These are phyloP conservation scores for Trichosporon coremiiforme DNA, from an alignment of 1,284 basidiomycete genomes.

Conservation along the genomic window DNA sequence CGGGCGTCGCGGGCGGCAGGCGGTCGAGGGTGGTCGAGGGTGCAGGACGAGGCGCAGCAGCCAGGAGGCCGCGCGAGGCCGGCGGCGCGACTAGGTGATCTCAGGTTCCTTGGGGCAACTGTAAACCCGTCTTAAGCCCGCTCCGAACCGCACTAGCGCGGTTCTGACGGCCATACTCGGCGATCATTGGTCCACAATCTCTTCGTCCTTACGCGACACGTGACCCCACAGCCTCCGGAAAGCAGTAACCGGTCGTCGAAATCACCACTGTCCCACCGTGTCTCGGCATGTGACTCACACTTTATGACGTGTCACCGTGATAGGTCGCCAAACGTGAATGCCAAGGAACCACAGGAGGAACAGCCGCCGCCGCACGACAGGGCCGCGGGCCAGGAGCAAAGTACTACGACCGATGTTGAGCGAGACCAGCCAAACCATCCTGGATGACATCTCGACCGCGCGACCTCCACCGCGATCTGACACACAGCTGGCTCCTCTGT, in stretches of 20 bases:
- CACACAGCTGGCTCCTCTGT: neutral
- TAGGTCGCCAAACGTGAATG: conserved; percentile 10
- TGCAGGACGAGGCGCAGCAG: neutral
- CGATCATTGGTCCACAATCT: conserved; percentile 15
- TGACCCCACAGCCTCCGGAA: neutral
- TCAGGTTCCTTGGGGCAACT: conserved; percentile 18
- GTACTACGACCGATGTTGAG: neutral
- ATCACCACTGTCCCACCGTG: conserved; percentile 3
- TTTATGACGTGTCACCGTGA: conserved; percentile 10
- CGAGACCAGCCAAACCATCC: neutral
- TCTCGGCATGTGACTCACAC: conserved; percentile 13
- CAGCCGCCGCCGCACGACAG: neutral
- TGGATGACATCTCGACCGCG: neutral
- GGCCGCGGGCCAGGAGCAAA: neutral
- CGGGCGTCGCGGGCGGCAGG: neutral
- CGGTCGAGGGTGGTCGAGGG: too few relatives aligned
- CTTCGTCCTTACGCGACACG: neutral
- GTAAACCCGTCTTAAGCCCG: conserved; percentile 13
- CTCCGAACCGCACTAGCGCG: conserved; percentile 16
- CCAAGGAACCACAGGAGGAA: neutral
- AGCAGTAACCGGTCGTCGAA: conserved; percentile 14
- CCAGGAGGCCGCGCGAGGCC: neutral
- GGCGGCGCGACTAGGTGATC: neutral
- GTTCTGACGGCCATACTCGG: conserved; percentile 16
- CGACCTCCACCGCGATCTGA: conserved; percentile 3